phyloP scores from a whole-genome alignment of 164 flowering plant species.

The Chloranthus sessilifolius region DNA sequence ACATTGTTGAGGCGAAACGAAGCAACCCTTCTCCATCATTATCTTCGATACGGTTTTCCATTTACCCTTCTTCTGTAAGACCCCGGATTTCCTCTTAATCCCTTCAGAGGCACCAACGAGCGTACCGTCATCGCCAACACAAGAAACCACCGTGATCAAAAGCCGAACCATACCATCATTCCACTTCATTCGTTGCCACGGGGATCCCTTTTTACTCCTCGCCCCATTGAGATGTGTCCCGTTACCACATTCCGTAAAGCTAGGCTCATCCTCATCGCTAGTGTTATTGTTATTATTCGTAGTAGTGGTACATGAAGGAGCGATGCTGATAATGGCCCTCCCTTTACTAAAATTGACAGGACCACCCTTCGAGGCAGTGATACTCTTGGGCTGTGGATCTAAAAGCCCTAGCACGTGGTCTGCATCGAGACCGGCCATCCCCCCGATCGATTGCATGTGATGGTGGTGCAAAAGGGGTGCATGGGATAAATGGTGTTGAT shows the following conservation, averaged over 20 bases:
- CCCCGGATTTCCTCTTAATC: conserved; percentile 37
- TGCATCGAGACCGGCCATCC: conserved; percentile 22
- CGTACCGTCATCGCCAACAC: conserved; percentile 51
- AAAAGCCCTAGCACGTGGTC: no score
- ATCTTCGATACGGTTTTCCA: conserved; percentile 60
- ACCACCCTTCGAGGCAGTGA: conserved; percentile 16
- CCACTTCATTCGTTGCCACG: conserved; percentile 77
- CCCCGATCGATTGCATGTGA: conserved; percentile 16
- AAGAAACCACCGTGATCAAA: conserved; percentile 46
- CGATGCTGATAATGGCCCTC: conserved; percentile 16
- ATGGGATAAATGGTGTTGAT: conserved; percentile 23
- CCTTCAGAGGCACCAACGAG: conserved; percentile 29
- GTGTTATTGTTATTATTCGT: conserved; percentile 15
- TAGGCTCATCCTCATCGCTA: conserved; percentile 14
- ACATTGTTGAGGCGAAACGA: conserved; percentile 74
- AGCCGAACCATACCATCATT: conserved; percentile 48
- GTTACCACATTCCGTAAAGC: conserved; percentile 17
- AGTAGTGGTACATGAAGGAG: no score
- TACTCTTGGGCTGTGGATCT: conserved; percentile 22
- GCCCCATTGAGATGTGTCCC: conserved; percentile 17
- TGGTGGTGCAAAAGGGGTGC: conserved; percentile 18
- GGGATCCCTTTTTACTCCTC: conserved; percentile 37
- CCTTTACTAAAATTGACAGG: conserved; percentile 28
- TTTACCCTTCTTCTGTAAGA: conserved; percentile 56
- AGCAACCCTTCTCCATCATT: conserved; percentile 48